Evolutionary conservation across 2,329 filamentous ascomycete species (phyloP), one percentile per base, ranked within the genome.

Genomic region (Fusarium miscanthi): DNA sequence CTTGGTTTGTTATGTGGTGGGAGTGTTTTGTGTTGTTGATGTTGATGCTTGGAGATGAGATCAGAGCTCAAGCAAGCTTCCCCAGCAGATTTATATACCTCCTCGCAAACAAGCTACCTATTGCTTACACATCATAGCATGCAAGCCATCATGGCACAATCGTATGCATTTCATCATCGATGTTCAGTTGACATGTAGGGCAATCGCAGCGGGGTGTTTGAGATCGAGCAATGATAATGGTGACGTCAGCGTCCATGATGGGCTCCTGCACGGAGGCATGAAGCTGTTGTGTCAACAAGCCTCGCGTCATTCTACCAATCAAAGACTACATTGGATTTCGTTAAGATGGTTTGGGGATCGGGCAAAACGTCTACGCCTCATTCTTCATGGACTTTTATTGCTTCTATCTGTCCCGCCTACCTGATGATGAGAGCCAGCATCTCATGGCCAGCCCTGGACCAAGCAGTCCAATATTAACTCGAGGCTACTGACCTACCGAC

Each of bases 111-210:
- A 49, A 59, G 53, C 49, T 52, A 10, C 31, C 12, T 31, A 49
- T 48, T 59, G 61, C 60, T 72, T 74, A 63, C 66, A 45, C 54
- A 73, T 54, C 61, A 66, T 38, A 33, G 48, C 56, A 63, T 66
- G 59, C 64, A 60, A 74, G 68, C 63, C 51, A 74, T 53, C 61
- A 70, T 70, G 52, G 53, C 58, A 73, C 66, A 63, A 63, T 77
- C 75, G 67, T 74, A 68, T 68, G 40, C 51, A 77, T 77, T 77
- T 77, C 75, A 77, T 77, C 75, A 77, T 77, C 73, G 75, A 77
- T 73, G 48, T 60, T 73, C 30, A 54, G 45, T 57, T 57, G 37
- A 58, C 57, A 53, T 40, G 35, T 53, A 40, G 35, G 35, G 35
- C 49, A 63, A 31, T 57, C 52, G 41, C 45, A 68, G 59, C 35